These are phyloP conservation scores for Obelidium mucronatum DNA, from an alignment of 192 early-diverging fungal genomes.

Conservation along the genomic window DNA sequence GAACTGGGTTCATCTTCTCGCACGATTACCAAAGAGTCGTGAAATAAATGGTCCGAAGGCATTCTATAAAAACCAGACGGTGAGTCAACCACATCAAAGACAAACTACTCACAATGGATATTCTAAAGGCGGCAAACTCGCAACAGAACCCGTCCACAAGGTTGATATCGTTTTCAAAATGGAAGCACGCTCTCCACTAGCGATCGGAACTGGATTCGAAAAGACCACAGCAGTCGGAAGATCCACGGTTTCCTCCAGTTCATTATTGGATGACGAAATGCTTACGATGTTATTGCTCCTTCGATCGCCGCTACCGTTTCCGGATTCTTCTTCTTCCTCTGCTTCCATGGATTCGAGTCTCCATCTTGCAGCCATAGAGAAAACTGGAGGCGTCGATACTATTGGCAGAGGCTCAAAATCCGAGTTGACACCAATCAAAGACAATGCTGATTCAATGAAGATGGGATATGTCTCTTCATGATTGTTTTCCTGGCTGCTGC, in stretches of 20 bases:
- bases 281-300: constrained; percentile 7
- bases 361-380: constrained; percentile 25
- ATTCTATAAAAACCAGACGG: constrained; percentile 18
- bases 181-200: constrained; percentile 59
- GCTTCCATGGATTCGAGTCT: constrained; percentile 26
- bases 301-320: background rate
- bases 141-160: constrained; percentile 74
- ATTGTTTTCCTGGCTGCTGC: no score
- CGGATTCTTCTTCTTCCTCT: constrained; percentile 12
- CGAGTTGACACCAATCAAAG: background rate
- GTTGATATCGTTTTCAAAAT: constrained; percentile 80
- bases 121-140: constrained; percentile 71
- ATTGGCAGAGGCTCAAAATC: background rate
- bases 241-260: background rate
- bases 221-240: background rate
- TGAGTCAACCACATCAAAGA: background rate
- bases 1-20: constrained; percentile 59
- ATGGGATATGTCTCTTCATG: background rate
- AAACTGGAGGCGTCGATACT: background rate
- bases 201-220: constrained; percentile 10
- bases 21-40: constrained; percentile 49
- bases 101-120: constrained; percentile 74
- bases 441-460: background rate
- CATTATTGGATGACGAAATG: constrained; percentile 4
- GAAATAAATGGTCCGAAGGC: constrained; percentile 86